Evolutionary conservation across 2,329 filamentous ascomycete genomes (phyloP), one percentile per base, ranked within the genome.

Genomic region (Trichoderma sp.): DNA sequence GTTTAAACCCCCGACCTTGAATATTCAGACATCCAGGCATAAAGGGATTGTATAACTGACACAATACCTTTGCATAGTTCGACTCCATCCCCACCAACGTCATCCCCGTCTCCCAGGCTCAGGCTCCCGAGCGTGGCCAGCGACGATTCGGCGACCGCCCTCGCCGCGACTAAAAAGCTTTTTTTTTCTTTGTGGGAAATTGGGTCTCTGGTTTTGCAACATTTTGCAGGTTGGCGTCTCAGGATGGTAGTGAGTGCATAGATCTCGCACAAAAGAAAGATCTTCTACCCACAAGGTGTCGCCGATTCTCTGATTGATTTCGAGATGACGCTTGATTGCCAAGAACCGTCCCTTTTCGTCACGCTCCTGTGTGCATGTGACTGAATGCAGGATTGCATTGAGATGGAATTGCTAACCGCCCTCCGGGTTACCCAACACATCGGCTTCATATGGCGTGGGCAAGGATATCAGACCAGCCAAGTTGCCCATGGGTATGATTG

Each of bases 1-100:
- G 93, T 93, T 76, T 50, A 10, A 15, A 15, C 30, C 3, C 47
- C 3, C 21, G 5, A 19, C 47, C 41, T 39, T 10, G 34, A 39
- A 4, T 14, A 4, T 34, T 6, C 0, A 6, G 10, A 47, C 10
- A 21, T 9, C n/a, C 6, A 47, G 34, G 34, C 14, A n/a, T 9
- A 14, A 19, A 59, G 7, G 9, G 15, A n/a, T 52, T 19, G 10
- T 12, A 14, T 24, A n/a, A 14, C 60, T 66, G 43, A 64, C 64
- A 43, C 17, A 12, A n/a, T n/a, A n/a, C n/a, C 14, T 48, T 30
- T n/a, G 5, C 15, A 14, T 75, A 97, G 93, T 99, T 99, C 86
- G 95, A 99, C 83, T 88, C 88, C 74, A 93, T 99, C 82, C 91
- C 94, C 80, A 92, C 97, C 90, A 97, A 96, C 84, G 92, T 98